Percentiles rank a stretch among this genome's conserved stretches.
These are phyloP conservation scores for Annulohypoxylon truncatum DNA, from an alignment of 2,329 filamentous ascomycete genomes.

Conservation along the genomic window DNA sequence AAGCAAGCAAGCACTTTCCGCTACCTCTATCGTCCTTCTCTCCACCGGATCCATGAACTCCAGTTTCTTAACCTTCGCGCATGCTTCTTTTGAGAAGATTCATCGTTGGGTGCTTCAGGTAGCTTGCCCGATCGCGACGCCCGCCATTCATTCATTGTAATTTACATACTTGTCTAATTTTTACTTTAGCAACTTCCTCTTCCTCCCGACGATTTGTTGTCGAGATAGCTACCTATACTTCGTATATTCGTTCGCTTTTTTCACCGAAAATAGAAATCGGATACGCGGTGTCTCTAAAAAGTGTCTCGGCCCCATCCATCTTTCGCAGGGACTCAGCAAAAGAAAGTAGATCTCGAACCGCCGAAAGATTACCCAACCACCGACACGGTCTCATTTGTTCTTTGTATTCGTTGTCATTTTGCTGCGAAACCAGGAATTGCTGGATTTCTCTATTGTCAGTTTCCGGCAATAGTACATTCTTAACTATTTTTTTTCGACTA, in stretches of 20 bases:
- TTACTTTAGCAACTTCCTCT: constrained; percentile 15
- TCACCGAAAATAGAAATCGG: constrained; percentile 25
- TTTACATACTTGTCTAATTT: constrained; percentile 20
- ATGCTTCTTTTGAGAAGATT: constrained; percentile 30
- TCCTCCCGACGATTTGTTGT: constrained; percentile 1
- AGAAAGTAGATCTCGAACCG: constrained; percentile 32
- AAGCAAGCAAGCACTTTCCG: constrained; percentile 16
- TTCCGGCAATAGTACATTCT: constrained; percentile 27
- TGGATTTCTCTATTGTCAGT: constrained; percentile 22
- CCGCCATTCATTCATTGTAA: constrained; percentile 27
- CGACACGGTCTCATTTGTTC: constrained; percentile 38
- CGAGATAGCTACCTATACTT: constrained; percentile 7
- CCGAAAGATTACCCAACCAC: constrained; percentile 19
- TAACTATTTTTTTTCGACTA: constrained; percentile 3
- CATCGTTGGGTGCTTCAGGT: constrained; percentile 31
- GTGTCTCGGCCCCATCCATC: constrained; percentile 37
- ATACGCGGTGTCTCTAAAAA: constrained; percentile 28
- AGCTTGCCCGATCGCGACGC: constrained; percentile 21
- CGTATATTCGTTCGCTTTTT: constrained; percentile 27
- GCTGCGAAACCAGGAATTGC: constrained; percentile 33
- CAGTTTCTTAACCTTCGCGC: constrained; percentile 32
- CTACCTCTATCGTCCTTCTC: constrained; percentile 20
- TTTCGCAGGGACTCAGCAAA: constrained; percentile 17
- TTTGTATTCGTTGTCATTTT: constrained; percentile 31
- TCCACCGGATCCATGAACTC: constrained; percentile 30